These are phyloP conservation scores for Dioscorea zingiberensis DNA, from an alignment of 106 monocot genomes.

Conservation along the genomic window DNA sequence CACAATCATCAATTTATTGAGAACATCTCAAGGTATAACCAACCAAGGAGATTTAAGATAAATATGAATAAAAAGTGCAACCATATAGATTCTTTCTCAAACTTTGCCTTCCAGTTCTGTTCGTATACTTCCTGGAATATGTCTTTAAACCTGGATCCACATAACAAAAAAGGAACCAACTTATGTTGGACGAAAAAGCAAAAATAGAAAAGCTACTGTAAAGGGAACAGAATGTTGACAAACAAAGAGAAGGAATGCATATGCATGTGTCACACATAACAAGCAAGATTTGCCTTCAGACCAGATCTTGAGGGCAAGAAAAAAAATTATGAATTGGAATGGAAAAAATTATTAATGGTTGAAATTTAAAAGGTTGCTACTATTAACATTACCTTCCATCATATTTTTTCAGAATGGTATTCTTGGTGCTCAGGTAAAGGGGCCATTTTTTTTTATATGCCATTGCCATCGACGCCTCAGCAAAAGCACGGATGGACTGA, in stretches of 20 bases:
- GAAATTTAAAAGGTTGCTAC: no score
- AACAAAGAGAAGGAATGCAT: no score
- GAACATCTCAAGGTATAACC: background rate
- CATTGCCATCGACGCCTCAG: constrained; percentile 85
- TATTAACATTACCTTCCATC: constrained; percentile 55
- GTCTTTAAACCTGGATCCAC: constrained; percentile 58
- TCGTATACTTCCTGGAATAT: constrained; percentile 92
- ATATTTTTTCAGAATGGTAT: constrained; percentile 82
- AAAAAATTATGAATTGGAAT: no score
- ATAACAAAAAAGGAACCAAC: background rate
- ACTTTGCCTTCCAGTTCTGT: constrained; percentile 72
- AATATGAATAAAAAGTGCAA: background rate
- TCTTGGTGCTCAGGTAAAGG: constrained; percentile 85
- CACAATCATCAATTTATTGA: background rate
- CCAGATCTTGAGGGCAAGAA: no score
- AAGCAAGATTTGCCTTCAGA: no score
- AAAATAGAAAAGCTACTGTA: no score
- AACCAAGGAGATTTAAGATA: background rate
- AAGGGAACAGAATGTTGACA: background rate
- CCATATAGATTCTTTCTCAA: constrained; percentile 74
- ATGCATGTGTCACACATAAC: no score
- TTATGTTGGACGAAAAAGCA: no score
- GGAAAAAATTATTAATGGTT: no score
- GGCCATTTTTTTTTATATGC: constrained; percentile 69
- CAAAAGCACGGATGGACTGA: constrained; percentile 78